phyloP scores from a whole-genome alignment of 129 eudicot species.

The Flaveria brownii region DNA sequence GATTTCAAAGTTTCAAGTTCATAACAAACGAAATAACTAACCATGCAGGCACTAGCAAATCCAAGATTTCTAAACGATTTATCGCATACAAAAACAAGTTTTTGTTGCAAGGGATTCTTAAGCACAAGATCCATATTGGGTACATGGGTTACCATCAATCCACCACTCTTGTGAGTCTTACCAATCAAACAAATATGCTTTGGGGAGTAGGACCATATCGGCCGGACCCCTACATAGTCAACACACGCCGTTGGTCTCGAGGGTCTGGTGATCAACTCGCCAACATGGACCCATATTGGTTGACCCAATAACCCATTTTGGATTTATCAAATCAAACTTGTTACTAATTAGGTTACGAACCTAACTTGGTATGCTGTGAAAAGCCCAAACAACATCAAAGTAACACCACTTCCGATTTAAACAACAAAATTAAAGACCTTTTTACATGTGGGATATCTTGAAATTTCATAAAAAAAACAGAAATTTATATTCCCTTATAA shows the following conservation, averaged over 20 bases:
- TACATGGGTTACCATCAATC: constrained; percentile 12
- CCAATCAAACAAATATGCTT: neutral
- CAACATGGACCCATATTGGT: neutral
- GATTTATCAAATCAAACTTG: neutral
- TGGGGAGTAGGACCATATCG: constrained; percentile 17
- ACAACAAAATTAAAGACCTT: neutral
- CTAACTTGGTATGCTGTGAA: constrained; percentile 26
- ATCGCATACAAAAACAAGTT: neutral
- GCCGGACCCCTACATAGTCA: constrained; percentile 10
- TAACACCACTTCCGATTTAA: constrained; percentile 3
- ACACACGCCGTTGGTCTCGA: neutral
- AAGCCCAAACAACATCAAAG: constrained; percentile 25
- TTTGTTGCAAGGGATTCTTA: no score
- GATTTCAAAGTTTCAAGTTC: constrained; percentile 5
- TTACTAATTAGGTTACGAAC: constrained; percentile 17
- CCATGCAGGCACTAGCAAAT: neutral
- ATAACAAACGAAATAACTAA: neutral
- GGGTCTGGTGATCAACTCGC: neutral
- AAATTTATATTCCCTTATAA: neutral
- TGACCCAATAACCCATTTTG: neutral
- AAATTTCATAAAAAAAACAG: neutral
- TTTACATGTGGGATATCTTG: constrained; percentile 17
- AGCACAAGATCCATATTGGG: constrained; percentile 13
- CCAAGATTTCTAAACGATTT: neutral
- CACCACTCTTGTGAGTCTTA: constrained; percentile 2